Percentiles rank a stretch among this genome's conserved stretches.
These are phyloP conservation scores for Podaxis sp. DNA, from an alignment of 768 basidiomycete species.

Conservation along the genomic window DNA sequence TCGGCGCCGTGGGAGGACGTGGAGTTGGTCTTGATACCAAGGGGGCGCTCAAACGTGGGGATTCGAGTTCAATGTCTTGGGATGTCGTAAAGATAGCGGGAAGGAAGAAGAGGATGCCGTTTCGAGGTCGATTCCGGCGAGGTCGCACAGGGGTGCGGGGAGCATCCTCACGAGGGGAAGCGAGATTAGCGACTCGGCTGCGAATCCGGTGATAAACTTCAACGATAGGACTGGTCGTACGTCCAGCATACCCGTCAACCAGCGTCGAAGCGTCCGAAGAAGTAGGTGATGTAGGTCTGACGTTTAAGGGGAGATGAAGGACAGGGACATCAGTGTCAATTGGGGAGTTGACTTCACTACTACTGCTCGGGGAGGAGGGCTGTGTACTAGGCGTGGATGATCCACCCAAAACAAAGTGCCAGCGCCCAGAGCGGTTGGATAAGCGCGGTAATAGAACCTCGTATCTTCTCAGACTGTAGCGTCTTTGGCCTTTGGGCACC, in stretches of 20 bases:
- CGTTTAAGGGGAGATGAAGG: constrained; percentile 63
- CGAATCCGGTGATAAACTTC: constrained; percentile 58
- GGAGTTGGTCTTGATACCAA: background rate
- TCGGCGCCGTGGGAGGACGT: constrained; percentile 7
- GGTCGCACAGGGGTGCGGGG: constrained; percentile 50
- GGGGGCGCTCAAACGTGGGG: constrained; percentile 17
- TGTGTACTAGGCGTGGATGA: constrained; percentile 39
- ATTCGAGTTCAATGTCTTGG: constrained; percentile 45
- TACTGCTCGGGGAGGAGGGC: constrained; percentile 38
- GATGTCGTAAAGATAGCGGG: constrained; percentile 72
- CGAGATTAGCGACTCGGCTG: constrained; percentile 52
- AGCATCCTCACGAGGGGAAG: constrained; percentile 37
- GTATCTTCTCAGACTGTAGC: constrained; percentile 63
- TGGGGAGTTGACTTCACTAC: constrained; percentile 41
- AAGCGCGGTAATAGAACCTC: constrained; percentile 78
- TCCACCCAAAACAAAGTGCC: constrained; percentile 71
- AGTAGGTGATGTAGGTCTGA: constrained; percentile 56
- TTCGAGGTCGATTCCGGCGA: constrained; percentile 44
- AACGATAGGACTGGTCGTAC: constrained; percentile 45
- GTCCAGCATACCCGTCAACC: constrained; percentile 42
- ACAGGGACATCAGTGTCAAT: constrained; percentile 53
- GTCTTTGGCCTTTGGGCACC: constrained; percentile 53
- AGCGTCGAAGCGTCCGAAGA: constrained; percentile 47
- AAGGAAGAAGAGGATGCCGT: constrained; percentile 77
- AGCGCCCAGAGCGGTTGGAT: constrained; percentile 62